These are phyloP conservation scores for Fusarium clavum DNA, from an alignment of 2,329 filamentous ascomycete genomes.

Conservation along the genomic window DNA sequence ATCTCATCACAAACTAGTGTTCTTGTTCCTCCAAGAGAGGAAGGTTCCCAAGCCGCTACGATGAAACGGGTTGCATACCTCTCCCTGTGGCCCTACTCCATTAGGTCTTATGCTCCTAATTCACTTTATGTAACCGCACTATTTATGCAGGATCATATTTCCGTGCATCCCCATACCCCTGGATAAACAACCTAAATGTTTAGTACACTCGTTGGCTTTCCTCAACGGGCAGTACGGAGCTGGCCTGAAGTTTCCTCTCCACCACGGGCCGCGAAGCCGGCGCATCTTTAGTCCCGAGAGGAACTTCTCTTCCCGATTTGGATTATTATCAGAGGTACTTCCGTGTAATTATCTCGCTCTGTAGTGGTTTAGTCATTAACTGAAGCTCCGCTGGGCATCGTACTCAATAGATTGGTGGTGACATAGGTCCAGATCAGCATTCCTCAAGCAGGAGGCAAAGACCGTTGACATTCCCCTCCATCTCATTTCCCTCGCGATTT, in stretches of 20 bases:
- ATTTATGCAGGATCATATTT: conserved; percentile 12
- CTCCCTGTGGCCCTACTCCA: conserved; percentile 1
- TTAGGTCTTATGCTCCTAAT: background rate
- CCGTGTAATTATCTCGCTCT: background rate
- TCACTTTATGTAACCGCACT: conserved; percentile 10
- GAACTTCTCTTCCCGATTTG: conserved; percentile 2
- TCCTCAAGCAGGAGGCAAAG: conserved; percentile 31
- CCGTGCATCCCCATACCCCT: background rate
- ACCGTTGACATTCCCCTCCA: conserved; percentile 30
- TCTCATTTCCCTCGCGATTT: background rate
- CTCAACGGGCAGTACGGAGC: background rate
- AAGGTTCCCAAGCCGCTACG: background rate
- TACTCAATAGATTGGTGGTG: background rate
- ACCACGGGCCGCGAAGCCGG: conserved; percentile 26
- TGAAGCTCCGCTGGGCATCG: background rate
- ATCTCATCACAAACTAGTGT: conserved; percentile 2
- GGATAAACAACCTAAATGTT: background rate
- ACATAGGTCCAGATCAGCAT: conserved; percentile 11
- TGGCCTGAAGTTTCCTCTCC: conserved; percentile 11
- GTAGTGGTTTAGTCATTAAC: background rate
- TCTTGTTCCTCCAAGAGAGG: background rate
- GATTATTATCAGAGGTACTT: background rate
- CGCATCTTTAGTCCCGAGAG: background rate
- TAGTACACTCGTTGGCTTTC: background rate
- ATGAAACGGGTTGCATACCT: conserved; percentile 22